Evolutionary conservation across 1,139 yeast species (phyloP), one percentile per base, ranked within the genome.

Genomic region (Debaryomyces nepalensis): DNA sequence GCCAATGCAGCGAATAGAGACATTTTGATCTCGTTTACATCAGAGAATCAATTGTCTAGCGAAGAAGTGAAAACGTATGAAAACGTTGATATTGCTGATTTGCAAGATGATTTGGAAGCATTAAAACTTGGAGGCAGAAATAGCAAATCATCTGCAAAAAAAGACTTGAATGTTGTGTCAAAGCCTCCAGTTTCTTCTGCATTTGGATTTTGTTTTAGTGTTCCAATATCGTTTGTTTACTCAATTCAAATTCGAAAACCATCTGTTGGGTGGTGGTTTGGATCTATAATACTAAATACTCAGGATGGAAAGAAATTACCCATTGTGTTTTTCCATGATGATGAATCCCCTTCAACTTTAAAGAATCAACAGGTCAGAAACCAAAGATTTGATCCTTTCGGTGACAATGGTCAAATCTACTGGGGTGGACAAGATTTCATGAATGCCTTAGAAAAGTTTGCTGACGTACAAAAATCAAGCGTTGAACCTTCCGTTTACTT

Each of bases 381-480:
- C 52, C 79, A 82, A 57, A 68, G 77, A 18, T 89, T 90, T 61
- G 87, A 85, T 48, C 91, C 95, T 0, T 91, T 88, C 63, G 79
- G 79, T 16, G 77, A 75, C 23, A 76, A 77, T 23, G 82, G 80
- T 24, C 76, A 75, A 11, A 58, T 88, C 35, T 85, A 84, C 54
- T 93, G 98, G 98, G 99, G 99, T 20, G 99, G 97, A 1, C 77
- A 77, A 33, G 87, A 87, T 52, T 84, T 95, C 49, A 64, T 89
- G 50, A 67, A 71, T 34, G 75, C 73, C 10, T 64, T 91, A 34
- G 67, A 70, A 33, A 61, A 65, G 36, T 73, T 76, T 50, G 82
- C 87, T 30, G 81, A 79, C 43, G 63, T 89, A 27, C 89, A 84
- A 51, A 75, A 75, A 48, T 82, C 95, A 0, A 75, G 86, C 0